These are phyloP conservation scores for Lactarius psammicola DNA, from an alignment of 768 basidiomycete species.

Conservation along the genomic window DNA sequence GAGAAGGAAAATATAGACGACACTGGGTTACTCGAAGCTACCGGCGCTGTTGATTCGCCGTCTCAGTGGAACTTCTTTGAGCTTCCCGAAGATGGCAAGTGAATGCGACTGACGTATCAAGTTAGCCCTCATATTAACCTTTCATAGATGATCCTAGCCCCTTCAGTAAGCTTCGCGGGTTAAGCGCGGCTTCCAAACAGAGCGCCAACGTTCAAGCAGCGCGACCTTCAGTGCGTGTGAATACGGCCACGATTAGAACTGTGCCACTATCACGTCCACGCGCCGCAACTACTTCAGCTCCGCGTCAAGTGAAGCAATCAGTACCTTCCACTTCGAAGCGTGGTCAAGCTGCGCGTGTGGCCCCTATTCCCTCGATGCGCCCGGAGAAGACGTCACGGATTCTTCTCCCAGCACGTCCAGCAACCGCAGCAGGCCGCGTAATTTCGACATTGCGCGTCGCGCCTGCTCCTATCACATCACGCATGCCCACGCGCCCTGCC, in stretches of 20 bases:
- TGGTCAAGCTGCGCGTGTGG: background rate
- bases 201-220: background rate
- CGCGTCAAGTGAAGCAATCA: slow-evolving; percentile 1
- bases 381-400: background rate
- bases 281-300: background rate
- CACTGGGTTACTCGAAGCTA: slow-evolving; percentile 19
- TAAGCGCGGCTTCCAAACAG: background rate
- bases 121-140: background rate
- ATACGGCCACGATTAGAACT: background rate
- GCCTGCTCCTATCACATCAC: background rate
- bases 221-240: background rate
- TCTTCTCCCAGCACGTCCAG: slow-evolving; percentile 2
- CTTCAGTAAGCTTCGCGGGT: background rate
- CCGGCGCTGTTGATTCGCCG: slow-evolving; percentile 15
- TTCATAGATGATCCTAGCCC: slow-evolving; percentile 17
- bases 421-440: background rate
- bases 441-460: background rate
- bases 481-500: slow-evolving; percentile 10
- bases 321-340: background rate
- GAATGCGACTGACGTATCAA: background rate
- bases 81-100: slow-evolving; percentile 22
- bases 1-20: slow-evolving; percentile 22
- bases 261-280: background rate
- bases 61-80: slow-evolving; percentile 22
- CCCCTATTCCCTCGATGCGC: background rate